These are phyloP conservation scores for Ensete glaucum DNA, from an alignment of 176 grass and related monocot species.

Conservation along the genomic window DNA sequence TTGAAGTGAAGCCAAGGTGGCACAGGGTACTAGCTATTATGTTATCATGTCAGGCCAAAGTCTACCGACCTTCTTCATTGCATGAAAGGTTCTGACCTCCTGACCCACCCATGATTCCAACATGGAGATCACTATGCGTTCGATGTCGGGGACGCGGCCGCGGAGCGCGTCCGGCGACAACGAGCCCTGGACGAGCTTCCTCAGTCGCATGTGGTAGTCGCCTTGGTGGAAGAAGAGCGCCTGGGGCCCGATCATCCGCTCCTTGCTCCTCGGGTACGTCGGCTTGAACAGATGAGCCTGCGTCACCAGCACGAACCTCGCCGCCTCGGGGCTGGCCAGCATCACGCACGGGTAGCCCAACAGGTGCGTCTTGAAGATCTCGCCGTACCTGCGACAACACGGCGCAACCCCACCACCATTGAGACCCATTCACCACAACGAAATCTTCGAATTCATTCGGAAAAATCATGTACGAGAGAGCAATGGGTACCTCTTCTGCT, in stretches of 20 bases:
- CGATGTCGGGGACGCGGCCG: slow-evolving; percentile 48
- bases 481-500: slow-evolving; percentile 48
- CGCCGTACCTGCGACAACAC: slow-evolving; percentile 41
- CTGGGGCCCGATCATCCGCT: slow-evolving; percentile 72
- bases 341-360: slow-evolving; percentile 90
- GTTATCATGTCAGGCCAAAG: neutral
- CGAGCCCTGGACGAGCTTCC: slow-evolving; percentile 52
- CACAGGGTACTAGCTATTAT: too few species aligned
- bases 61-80: slow-evolving; percentile 54
- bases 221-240: slow-evolving; percentile 98
- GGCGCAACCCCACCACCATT: too few species aligned
- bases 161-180: slow-evolving; percentile 59
- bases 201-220: slow-evolving; percentile 68
- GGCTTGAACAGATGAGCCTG: slow-evolving; percentile 69
- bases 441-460: too few species aligned
- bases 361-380: slow-evolving; percentile 83
- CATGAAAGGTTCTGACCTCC: slow-evolving; percentile 35
- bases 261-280: slow-evolving; percentile 91
- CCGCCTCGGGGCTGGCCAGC: slow-evolving; percentile 89
- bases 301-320: slow-evolving; percentile 70
- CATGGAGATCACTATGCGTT: slow-evolving; percentile 30
- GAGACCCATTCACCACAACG: too few species aligned
- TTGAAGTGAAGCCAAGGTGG: neutral
- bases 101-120: slow-evolving; percentile 34
- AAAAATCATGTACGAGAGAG: too few species aligned